Evolutionary conservation across 257 asterid genomes (phyloP).

Genomic region (Solanum rostratum): DNA sequence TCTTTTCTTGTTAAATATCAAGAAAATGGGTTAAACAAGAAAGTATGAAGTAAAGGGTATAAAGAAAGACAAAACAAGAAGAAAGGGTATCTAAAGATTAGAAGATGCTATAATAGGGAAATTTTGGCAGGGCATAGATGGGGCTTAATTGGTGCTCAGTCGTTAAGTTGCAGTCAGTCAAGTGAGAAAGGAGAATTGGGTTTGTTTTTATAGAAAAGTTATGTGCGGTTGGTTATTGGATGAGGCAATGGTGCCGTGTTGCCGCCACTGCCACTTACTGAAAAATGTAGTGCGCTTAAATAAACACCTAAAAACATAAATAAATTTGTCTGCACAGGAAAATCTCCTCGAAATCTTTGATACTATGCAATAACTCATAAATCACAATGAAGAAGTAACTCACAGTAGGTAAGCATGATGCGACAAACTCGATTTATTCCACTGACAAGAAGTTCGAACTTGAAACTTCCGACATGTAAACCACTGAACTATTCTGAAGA

Average conservation of each 20-base stretch:
- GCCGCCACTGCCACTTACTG: slow-evolving; percentile 7
- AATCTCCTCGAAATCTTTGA: no score
- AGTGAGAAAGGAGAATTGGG: not conserved
- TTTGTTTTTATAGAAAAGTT: not conserved
- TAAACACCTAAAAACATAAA: not conserved
- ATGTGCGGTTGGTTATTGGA: not conserved
- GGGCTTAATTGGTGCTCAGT: not conserved
- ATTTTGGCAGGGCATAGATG: slow-evolving; percentile 16
- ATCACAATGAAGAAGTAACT: no score
- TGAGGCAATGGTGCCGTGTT: not conserved
- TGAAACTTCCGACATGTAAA: no score
- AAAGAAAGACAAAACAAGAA: not conserved
- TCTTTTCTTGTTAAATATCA: not conserved
- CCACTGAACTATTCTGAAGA: no score
- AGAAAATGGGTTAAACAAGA: not conserved
- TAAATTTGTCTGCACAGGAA: not conserved
- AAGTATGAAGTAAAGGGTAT: not conserved
- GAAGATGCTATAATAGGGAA: slow-evolving; percentile 12
- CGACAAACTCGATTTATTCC: no score
- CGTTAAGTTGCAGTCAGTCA: not conserved
- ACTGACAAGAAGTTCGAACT: no score
- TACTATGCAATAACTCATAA: no score
- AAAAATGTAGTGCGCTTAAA: not conserved
- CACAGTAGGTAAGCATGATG: no score
- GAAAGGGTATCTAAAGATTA: slow-evolving; percentile 14